phyloP scores from a whole-genome alignment of 2,329 filamentous ascomycete genomes.

The Westerdykella sp. region DNA sequence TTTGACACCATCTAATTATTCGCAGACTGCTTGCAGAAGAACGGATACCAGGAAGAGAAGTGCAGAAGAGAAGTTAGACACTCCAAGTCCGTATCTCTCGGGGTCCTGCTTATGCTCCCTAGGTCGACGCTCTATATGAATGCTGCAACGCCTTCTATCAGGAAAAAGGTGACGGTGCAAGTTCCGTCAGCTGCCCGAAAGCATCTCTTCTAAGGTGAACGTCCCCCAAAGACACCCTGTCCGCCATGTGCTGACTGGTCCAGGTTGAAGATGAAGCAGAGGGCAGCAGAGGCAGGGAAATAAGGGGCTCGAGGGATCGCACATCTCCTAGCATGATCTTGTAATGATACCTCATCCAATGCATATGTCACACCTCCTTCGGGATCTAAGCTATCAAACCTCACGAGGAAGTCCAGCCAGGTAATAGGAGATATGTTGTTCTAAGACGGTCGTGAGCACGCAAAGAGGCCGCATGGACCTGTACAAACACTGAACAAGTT shows the following conservation, averaged over 20 bases:
- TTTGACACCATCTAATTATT: not conserved
- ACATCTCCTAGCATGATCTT: not conserved
- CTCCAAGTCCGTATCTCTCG: not conserved
- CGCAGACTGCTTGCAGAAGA: conserved; percentile 77
- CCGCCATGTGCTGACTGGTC: conserved; percentile 8
- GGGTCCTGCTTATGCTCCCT: conserved; percentile 22
- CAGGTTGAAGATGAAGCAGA: conserved; percentile 75
- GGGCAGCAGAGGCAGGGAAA: conserved; percentile 40
- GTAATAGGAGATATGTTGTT: conserved; percentile 57
- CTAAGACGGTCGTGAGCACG: conserved; percentile 99
- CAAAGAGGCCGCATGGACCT: conserved; percentile 74
- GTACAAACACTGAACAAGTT: conserved; percentile 82
- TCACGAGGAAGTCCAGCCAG: conserved; percentile 47
- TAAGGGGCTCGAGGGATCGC: not conserved
- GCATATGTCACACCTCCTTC: conserved; percentile 38
- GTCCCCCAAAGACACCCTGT: not conserved
- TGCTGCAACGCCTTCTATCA: conserved; percentile 90
- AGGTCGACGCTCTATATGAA: conserved; percentile 82
- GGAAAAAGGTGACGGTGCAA: conserved; percentile 67
- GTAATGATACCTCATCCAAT: conserved; percentile 5
- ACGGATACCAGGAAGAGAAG: conserved; percentile 77
- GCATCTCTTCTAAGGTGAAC: conserved; percentile 59
- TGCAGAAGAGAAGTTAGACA: conserved; percentile 56
- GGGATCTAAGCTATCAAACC: conserved; percentile 38
- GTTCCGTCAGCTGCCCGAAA: conserved; percentile 79